Conservation (phyloP, 805 yeast species). For the Maudiozyma turicensis region DNA sequence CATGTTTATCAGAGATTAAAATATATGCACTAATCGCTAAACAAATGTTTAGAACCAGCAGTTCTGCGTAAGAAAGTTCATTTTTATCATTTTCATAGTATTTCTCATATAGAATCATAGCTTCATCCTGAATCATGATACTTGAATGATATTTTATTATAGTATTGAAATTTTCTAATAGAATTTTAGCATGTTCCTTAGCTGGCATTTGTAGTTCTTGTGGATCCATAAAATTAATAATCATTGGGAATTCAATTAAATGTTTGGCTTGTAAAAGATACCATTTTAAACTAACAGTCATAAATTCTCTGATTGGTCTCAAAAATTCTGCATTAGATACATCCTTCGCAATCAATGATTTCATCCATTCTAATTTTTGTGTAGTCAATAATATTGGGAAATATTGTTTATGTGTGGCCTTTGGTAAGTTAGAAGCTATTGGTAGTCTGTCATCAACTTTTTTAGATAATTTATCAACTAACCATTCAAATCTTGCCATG, state of each 20-base stretch:
- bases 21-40: constrained; percentile 17
- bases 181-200: constrained; percentile 14
- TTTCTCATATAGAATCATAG: constrained; percentile 11
- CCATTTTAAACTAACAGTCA: constrained; percentile 18
- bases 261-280: constrained; percentile 17
- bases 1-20: constrained; percentile 8
- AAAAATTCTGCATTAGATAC: constrained; percentile 8
- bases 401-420: constrained; percentile 12
- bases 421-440: neutral
- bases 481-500: constrained; percentile 16
- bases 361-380: constrained; percentile 18
- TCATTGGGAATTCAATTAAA: constrained; percentile 15
- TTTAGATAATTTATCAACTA: constrained; percentile 10
- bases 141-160: constrained; percentile 4
- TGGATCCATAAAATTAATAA: neutral
- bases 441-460: constrained; percentile 3
- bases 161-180: constrained; percentile 16
- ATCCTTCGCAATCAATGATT: constrained; percentile 7
- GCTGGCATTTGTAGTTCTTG: constrained; percentile 12
- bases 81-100: constrained; percentile 11
- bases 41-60: constrained; percentile 17
- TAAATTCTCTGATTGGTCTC: constrained; percentile 13
- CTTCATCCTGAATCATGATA: neutral
- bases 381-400: constrained; percentile 16
- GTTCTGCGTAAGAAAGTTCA: constrained; percentile 19